Evolutionary conservation across 441 rosid species (phyloP).

Genomic region (Gossypium trilobum): DNA sequence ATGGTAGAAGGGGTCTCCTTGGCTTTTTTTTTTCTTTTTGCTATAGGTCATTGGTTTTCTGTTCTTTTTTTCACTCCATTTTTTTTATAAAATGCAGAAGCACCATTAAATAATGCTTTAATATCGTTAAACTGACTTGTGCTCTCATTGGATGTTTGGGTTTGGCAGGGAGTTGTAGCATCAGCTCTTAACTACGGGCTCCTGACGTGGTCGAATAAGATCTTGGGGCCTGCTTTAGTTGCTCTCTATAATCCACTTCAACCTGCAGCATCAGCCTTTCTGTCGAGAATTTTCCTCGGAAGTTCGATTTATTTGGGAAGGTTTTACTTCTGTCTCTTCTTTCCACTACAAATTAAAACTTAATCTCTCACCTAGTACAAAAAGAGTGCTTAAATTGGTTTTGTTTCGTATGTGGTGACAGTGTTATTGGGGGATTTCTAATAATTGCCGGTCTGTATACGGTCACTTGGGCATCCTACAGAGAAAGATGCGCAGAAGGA

Average conservation of each 20-base stretch:
- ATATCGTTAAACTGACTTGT: not conserved
- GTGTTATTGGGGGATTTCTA: constrained; percentile 73
- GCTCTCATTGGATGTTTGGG: not conserved
- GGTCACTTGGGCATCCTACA: constrained; percentile 88
- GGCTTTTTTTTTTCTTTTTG: not conserved
- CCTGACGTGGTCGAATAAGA: constrained; percentile 91
- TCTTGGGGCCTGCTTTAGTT: constrained; percentile 87
- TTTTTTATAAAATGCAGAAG: not conserved
- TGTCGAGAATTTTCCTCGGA: constrained; percentile 81
- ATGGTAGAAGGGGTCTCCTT: not conserved
- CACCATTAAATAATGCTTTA: too few relatives aligned
- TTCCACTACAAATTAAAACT: not conserved
- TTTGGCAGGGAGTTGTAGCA: constrained; percentile 62
- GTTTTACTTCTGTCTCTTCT: constrained; percentile 26
- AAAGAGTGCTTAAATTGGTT: not conserved
- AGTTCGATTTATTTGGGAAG: constrained; percentile 91
- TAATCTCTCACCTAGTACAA: not conserved
- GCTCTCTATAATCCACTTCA: constrained; percentile 95
- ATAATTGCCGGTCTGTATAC: constrained; percentile 73
- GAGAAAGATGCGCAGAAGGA: constrained; percentile 38
- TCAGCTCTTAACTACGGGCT: constrained; percentile 86
- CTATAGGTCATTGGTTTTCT: not conserved
- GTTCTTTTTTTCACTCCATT: not conserved
- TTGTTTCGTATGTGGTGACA: constrained; percentile 21
- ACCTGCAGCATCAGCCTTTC: constrained; percentile 78